Evolutionary conservation across 495 filamentous ascomycete genomes (phyloP).

Genomic region (Talaromyces nanjingensis): DNA sequence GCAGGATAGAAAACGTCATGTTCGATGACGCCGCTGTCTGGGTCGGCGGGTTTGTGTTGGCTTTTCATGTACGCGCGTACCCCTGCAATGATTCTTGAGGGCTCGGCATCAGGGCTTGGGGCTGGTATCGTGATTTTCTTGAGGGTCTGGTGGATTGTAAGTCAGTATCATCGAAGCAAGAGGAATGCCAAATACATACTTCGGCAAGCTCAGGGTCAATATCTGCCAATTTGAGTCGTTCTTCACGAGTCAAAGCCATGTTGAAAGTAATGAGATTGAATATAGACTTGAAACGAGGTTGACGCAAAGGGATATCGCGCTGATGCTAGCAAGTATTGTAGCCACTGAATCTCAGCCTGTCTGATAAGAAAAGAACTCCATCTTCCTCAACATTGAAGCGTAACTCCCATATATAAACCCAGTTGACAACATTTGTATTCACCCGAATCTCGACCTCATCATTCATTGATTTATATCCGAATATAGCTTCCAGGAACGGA

Average conservation of each 20-base stretch:
- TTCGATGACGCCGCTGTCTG: not conserved
- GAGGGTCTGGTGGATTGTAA: constrained; percentile 14
- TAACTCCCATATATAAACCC: not conserved
- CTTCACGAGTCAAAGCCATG: constrained; percentile 19
- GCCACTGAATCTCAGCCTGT: not conserved
- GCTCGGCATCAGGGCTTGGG: not conserved
- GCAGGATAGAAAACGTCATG: constrained; percentile 4
- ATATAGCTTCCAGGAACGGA: not conserved
- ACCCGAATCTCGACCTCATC: not conserved
- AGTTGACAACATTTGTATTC: not conserved
- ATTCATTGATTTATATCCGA: not conserved
- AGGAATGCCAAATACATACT: constrained; percentile 14
- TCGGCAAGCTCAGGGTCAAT: constrained; percentile 28
- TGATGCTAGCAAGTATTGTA: too few relatives aligned
- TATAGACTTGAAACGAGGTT: not conserved
- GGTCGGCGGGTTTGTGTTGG: constrained; percentile 2
- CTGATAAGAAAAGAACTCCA: not conserved
- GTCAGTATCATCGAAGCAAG: not conserved
- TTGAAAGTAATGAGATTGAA: not conserved
- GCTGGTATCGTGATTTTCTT: constrained; percentile 16
- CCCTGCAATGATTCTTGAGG: not conserved
- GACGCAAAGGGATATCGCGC: not conserved
- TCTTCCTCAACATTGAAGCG: not conserved
- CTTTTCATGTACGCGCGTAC: constrained; percentile 6
- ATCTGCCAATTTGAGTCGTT: constrained; percentile 23